Percentiles rank a stretch among this genome's conserved stretches.
phyloP scores from a whole-genome alignment of 1,139 yeast genomes.

The Blastobotrys apis region DNA sequence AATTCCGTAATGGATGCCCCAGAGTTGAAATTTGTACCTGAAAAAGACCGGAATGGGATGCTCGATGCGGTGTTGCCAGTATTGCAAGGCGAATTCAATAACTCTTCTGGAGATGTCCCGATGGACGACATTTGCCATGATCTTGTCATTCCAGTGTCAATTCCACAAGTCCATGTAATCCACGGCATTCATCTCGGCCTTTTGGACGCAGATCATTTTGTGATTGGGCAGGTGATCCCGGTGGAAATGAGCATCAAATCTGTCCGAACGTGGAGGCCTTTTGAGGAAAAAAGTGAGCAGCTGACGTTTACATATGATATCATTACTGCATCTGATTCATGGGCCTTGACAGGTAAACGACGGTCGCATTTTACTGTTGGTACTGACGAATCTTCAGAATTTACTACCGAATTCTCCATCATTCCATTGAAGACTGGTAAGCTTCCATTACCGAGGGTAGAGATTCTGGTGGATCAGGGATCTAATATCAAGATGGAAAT shows the following conservation, averaged over 20 bases:
- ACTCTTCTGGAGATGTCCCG: not conserved
- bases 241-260: conserved; percentile 46
- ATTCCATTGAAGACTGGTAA: conserved; percentile 78
- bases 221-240: conserved; percentile 61
- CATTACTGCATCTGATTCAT: conserved; percentile 44
- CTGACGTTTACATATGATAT: conserved; percentile 39
- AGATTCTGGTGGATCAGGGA: conserved; percentile 39
- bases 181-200: conserved; percentile 27
- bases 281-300: conserved; percentile 4
- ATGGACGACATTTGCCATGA: conserved; percentile 15
- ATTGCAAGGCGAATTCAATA: not conserved
- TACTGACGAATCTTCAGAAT: conserved; percentile 19
- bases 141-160: conserved; percentile 27
- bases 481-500: conserved; percentile 50
- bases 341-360: conserved; percentile 69
- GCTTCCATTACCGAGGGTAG: conserved; percentile 59
- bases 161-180: conserved; percentile 30
- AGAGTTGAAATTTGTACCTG: conserved; percentile 12
- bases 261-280: conserved; percentile 42
- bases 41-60: conserved; percentile 4
- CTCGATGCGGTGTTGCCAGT: conserved; percentile 1
- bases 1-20: conserved; percentile 11
- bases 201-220: conserved; percentile 37
- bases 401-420: conserved; percentile 44
- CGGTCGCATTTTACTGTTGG: conserved; percentile 39